phyloP scores from a whole-genome alignment of 23 red algal genomes.

The Cyanidiococcus yangmingshanensis region DNA sequence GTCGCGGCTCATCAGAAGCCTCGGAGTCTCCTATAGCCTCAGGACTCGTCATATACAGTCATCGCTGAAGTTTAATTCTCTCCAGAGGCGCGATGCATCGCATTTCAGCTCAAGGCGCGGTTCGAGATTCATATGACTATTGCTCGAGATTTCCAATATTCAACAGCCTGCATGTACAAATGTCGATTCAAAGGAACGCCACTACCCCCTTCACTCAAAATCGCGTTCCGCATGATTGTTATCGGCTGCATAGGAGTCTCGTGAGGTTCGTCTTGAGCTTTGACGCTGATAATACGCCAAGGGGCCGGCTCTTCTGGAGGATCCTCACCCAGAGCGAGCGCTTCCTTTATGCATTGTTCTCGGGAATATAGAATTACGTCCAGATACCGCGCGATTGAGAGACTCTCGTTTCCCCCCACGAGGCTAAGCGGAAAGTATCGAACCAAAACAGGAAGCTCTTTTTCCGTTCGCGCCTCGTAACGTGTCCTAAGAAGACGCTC shows the following conservation, averaged over 20 bases:
- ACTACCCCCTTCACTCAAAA: conserved; percentile 67
- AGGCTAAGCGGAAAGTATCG: conserved; percentile 45
- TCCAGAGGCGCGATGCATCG: too few relatives aligned
- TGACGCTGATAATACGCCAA: conserved; percentile 81
- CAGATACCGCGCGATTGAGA: conserved; percentile 38
- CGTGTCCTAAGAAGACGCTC: conserved; percentile 41
- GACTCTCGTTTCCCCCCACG: background rate
- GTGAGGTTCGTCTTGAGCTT: conserved; percentile 62
- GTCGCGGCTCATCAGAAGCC: too few relatives aligned
- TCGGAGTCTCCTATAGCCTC: too few relatives aligned
- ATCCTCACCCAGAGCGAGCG: background rate
- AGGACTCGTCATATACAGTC: too few relatives aligned
- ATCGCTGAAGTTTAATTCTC: too few relatives aligned
- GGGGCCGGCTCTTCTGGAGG: conserved; percentile 27
- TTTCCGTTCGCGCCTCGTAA: conserved; percentile 52
- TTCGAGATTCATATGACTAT: conserved; percentile 26
- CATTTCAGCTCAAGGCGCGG: too few relatives aligned
- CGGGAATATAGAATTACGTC: conserved; percentile 69
- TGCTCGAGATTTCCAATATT: conserved; percentile 68
- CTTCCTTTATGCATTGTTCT: conserved; percentile 32
- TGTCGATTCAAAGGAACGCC: conserved; percentile 58
- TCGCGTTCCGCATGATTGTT: conserved; percentile 88
- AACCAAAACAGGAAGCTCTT: conserved; percentile 78
- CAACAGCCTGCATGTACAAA: conserved; percentile 56
- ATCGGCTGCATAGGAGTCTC: conserved; percentile 97